Evolutionary conservation across 108 stramenopile genomes (phyloP).

Genomic region (Nannochloropsis gaditana): DNA sequence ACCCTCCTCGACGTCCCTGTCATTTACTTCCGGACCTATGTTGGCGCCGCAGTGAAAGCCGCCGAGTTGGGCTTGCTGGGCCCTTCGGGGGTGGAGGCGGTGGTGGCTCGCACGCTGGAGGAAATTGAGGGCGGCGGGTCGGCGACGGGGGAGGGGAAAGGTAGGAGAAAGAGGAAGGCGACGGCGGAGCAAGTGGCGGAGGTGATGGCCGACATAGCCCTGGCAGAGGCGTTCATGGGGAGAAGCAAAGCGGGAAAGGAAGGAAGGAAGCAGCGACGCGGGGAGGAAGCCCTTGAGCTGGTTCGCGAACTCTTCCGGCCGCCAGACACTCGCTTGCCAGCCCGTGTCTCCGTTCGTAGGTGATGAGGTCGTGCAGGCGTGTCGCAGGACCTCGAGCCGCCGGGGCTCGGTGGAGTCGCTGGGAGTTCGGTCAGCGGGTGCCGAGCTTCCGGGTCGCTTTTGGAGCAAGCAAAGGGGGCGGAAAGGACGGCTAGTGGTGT

Average conservation of each 20-base stretch:
- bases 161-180: background rate
- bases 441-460: too few relatives aligned
- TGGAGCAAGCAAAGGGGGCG: too few relatives aligned
- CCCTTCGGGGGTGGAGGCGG: slow-evolving; percentile 64
- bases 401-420: too few relatives aligned
- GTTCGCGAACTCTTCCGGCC: background rate
- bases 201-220: background rate
- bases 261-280: background rate
- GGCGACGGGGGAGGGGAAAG: background rate
- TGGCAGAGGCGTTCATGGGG: background rate
- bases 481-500: too few relatives aligned
- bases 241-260: background rate
- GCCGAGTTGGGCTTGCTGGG: slow-evolving; percentile 70
- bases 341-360: background rate
- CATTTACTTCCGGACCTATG: slow-evolving; percentile 83
- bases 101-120: slow-evolving; percentile 60
- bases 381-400: too few relatives aligned
- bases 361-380: background rate
- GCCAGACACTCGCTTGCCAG: background rate
- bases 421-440: too few relatives aligned
- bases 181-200: background rate
- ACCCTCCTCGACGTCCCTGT: slow-evolving; percentile 72
- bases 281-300: background rate
- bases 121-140: background rate
- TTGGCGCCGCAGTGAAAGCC: slow-evolving; percentile 79